These are phyloP conservation scores for Schizochytrium sp. DNA, from an alignment of 108 stramenopile species.

Conservation along the genomic window DNA sequence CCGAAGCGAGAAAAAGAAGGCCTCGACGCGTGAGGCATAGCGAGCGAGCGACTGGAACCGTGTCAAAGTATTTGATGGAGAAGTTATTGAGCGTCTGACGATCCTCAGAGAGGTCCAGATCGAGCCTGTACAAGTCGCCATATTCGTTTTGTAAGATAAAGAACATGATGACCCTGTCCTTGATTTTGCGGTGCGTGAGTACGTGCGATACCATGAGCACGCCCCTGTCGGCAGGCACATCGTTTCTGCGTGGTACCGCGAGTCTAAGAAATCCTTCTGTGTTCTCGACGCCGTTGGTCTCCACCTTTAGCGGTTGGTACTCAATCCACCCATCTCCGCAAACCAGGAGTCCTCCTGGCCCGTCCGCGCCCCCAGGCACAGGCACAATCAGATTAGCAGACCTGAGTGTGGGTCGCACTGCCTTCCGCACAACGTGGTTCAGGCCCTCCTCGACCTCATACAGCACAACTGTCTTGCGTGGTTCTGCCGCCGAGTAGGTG, in stretches of 20 bases:
- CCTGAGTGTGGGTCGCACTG: constrained; percentile 65
- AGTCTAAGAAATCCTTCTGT: constrained; percentile 68
- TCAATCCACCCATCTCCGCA: constrained; percentile 91
- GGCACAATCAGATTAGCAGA: constrained; percentile 88
- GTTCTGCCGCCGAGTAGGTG: constrained; percentile 87
- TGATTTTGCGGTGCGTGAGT: constrained; percentile 86
- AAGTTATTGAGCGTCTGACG: constrained; percentile 77
- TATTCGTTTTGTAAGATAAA: constrained; percentile 92
- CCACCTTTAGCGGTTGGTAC: constrained; percentile 88
- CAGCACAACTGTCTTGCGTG: constrained; percentile 78
- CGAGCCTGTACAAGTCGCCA: constrained; percentile 94
- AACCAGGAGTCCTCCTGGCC: constrained; percentile 94
- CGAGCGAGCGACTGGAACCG: constrained; percentile 84
- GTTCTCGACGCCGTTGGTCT: constrained; percentile 50
- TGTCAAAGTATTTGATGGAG: constrained; percentile 86
- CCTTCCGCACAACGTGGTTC: constrained; percentile 93
- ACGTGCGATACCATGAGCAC: constrained; percentile 83
- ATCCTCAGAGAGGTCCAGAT: constrained; percentile 72
- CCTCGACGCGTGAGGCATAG: constrained; percentile 92
- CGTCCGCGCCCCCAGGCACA: constrained; percentile 91
- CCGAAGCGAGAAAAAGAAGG: constrained; percentile 88
- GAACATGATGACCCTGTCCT: constrained; percentile 84
- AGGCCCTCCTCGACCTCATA: constrained; percentile 98
- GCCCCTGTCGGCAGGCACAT: constrained; percentile 82
- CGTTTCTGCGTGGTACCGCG: constrained; percentile 83